A percentile compares a stretch with the other conserved stretches of the same genome.
These are phyloP conservation scores for Leishmania lainsoni DNA, from an alignment of 208 protist species.

Conservation along the genomic window DNA sequence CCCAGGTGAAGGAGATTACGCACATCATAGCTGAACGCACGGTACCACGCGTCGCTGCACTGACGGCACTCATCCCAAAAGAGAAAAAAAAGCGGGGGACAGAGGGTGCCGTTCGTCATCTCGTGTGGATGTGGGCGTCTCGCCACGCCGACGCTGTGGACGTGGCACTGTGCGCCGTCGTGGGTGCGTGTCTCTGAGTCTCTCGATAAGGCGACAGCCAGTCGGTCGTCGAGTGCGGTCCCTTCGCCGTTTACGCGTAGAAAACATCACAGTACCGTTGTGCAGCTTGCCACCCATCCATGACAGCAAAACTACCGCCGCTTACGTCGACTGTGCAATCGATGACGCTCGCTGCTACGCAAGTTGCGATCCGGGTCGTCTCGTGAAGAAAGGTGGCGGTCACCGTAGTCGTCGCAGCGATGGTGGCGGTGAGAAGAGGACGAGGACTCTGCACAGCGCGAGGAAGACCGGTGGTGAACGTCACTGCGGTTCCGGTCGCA, in stretches of 20 bases:
- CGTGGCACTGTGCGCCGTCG: not conserved
- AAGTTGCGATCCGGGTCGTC: not conserved
- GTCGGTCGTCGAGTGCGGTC: not conserved
- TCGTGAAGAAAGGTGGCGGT: not conserved
- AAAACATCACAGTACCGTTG: too few species aligned
- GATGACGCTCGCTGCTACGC: not conserved
- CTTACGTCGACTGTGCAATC: not conserved
- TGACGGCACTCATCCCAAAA: too few species aligned
- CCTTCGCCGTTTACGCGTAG: not conserved
- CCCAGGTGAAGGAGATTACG: not conserved
- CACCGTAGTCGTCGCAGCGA: not conserved
- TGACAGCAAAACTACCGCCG: not conserved
- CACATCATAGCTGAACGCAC: not conserved
- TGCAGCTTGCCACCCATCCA: not conserved
- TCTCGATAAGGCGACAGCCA: not conserved
- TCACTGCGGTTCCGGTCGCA: conserved; percentile 1
- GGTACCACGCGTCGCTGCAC: too few species aligned
- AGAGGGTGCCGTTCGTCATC: not conserved
- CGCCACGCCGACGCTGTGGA: not conserved
- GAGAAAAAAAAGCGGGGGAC: not conserved
- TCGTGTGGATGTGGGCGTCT: not conserved
- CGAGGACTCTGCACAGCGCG: not conserved
- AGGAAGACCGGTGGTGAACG: not conserved
- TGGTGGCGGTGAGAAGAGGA: conserved; percentile 2
- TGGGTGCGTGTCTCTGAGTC: not conserved